phyloP scores from a whole-genome alignment of 2,329 filamentous ascomycete species.

The Hypocreales sp. region DNA sequence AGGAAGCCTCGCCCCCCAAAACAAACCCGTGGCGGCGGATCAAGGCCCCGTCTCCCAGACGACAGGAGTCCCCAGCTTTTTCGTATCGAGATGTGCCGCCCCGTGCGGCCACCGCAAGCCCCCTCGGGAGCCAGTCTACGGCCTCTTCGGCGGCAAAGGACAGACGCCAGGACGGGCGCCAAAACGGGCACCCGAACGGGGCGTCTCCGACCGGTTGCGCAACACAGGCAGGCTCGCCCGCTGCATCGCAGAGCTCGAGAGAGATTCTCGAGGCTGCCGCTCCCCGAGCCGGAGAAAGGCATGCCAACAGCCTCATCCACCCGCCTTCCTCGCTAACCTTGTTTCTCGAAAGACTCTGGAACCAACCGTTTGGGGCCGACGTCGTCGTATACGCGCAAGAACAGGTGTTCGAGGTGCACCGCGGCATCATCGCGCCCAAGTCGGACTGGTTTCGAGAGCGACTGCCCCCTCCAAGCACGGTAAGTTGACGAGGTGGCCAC shows the following conservation, averaged over 20 bases:
- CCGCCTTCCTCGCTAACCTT: neutral
- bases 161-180: too few relatives aligned
- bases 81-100: neutral
- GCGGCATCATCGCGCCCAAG: constrained; percentile 15
- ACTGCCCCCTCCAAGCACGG: constrained; percentile 13
- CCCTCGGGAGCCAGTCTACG: too few relatives aligned
- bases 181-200: too few relatives aligned
- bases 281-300: constrained; percentile 12
- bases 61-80: constrained; percentile 1
- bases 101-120: too few relatives aligned
- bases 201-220: too few relatives aligned
- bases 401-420: constrained; percentile 15
- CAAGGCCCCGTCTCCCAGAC: neutral
- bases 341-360: constrained; percentile 12
- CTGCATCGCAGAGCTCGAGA: constrained; percentile 2
- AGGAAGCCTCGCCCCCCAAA: constrained; percentile 17
- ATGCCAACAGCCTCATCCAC: neutral
- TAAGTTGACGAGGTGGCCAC: constrained; percentile 5
- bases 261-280: constrained; percentile 12
- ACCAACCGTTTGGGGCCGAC: constrained; percentile 16
- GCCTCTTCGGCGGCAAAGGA: too few relatives aligned
- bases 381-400: constrained; percentile 11
- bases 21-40: constrained; percentile 14
- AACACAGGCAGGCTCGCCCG: too few relatives aligned
- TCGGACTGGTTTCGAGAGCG: constrained; percentile 19